These are phyloP conservation scores for Anacardium occidentale DNA, from an alignment of 345 rosid genomes.

Conservation along the genomic window DNA sequence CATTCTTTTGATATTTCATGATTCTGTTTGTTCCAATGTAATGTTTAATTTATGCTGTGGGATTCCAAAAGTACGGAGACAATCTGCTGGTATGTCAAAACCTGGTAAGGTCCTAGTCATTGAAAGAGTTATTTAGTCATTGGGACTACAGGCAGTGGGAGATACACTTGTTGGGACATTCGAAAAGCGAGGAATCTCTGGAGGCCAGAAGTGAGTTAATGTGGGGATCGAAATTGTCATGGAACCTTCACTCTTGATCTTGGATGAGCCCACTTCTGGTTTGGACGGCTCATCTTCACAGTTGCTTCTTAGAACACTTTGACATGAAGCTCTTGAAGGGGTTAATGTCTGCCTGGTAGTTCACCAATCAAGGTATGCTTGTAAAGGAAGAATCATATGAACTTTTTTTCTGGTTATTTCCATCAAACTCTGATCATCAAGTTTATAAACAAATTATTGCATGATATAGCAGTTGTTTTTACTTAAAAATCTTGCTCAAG, in stretches of 20 bases:
- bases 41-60: slow-evolving; percentile 14
- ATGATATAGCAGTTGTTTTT: too few relatives aligned
- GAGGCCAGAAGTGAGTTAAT: slow-evolving; percentile 94
- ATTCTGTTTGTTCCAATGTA: slow-evolving; percentile 19
- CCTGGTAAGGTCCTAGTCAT: slow-evolving; percentile 82
- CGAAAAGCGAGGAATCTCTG: slow-evolving; percentile 86
- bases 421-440: too few relatives aligned
- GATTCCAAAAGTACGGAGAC: slow-evolving; percentile 35
- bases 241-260: slow-evolving; percentile 89
- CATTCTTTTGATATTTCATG: neutral
- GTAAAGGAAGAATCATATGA: neutral
- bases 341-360: slow-evolving; percentile 87
- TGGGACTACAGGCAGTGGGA: slow-evolving; percentile 78
- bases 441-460: too few relatives aligned
- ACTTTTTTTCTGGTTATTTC: neutral
- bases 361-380: slow-evolving; percentile 83
- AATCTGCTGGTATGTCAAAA: slow-evolving; percentile 74
- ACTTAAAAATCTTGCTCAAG: too few relatives aligned
- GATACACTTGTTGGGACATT: slow-evolving; percentile 91
- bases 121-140: slow-evolving; percentile 87
- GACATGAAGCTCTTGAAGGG: slow-evolving; percentile 91
- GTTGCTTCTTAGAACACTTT: slow-evolving; percentile 75
- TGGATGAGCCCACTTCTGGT: slow-evolving; percentile 93
- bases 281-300: slow-evolving; percentile 86
- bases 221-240: slow-evolving; percentile 94